Conservation (phyloP, 345 rosid species). For the Aethionema arabicum region DNA sequence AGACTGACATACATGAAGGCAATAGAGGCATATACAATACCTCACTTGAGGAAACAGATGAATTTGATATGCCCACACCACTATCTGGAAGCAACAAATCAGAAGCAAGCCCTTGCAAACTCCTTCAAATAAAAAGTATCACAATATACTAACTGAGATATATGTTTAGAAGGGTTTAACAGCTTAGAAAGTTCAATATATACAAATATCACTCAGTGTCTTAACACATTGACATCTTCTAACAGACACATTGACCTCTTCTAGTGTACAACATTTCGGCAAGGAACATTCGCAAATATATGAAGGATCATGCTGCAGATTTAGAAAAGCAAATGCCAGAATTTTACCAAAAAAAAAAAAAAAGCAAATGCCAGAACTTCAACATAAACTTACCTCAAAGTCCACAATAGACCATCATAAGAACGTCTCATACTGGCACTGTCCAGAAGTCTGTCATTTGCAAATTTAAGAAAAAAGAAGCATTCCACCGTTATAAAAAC, state of each 20-base stretch:
- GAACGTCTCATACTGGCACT: constrained; percentile 69
- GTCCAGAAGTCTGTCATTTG: constrained; percentile 64
- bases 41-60: constrained; percentile 41
- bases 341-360: no score
- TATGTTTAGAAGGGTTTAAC: constrained; percentile 18
- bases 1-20: constrained; percentile 24
- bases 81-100: constrained; percentile 44
- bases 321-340: constrained; percentile 19
- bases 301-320: constrained; percentile 17
- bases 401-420: constrained; percentile 89
- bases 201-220: constrained; percentile 9
- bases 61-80: constrained; percentile 39
- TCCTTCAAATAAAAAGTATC: constrained; percentile 51
- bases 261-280: constrained; percentile 4
- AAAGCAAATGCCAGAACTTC: constrained; percentile 23
- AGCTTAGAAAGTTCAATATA: constrained; percentile 14
- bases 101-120: constrained; percentile 71
- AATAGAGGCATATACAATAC: constrained; percentile 30
- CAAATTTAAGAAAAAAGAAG: constrained; percentile 22
- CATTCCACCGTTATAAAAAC: constrained; percentile 12
- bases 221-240: background rate
- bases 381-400: constrained; percentile 60
- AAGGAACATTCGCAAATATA: constrained; percentile 12
- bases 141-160: constrained; percentile 14
- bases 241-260: no score